Evolutionary conservation across 2,329 filamentous ascomycete species (phyloP), one percentile per base, ranked within the genome.

Genomic region (Biscogniauxia sp.): DNA sequence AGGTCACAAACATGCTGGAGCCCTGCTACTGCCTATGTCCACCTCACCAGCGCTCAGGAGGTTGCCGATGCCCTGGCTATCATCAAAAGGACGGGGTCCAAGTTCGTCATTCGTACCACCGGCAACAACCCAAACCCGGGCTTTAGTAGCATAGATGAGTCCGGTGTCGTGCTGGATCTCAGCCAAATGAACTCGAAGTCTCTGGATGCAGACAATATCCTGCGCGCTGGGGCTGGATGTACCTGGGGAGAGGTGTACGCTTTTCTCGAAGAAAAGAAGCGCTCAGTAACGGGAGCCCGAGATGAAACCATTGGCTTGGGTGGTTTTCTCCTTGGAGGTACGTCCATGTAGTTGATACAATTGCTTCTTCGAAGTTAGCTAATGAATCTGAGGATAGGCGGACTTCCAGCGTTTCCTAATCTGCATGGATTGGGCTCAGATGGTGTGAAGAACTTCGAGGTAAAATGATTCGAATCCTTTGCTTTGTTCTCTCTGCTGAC

Each of bases 51-150:
- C 45, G 5, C 57, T 51, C 25, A 57, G 11, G 61, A 53, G 3
- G 61, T 62, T n/a, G 55, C 49, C n/a, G 49, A 55, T 9, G 41
- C 25, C 5, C 19, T 62, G 7, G 55, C 57, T 20, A 26, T 49
- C 28, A 52, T 60, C 2, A 60, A 37, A 37, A 9, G 54, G 8
- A 55, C 57, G 3, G 54, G 58, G 0, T 56, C 41, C 25, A 62
- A 64, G 20, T 63, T 64, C 17, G 50, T 63, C 3, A 53, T 66
- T 54, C 61, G 64, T n/a, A 55, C 57, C 28, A 60, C 41, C 15
- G 61, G 63, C 3, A 61, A 64, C 28, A 62, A 66, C 41, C 58
- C 56, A 8, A 62, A 65, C 20, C 53, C 58, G 9, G 53, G 53
- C 9, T 66, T 65, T 25, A 63, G 59, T 45, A 62, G 59, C n/a